phyloP scores from a whole-genome alignment of 176 grass and related monocot species.

The Dactylis glomerata region DNA sequence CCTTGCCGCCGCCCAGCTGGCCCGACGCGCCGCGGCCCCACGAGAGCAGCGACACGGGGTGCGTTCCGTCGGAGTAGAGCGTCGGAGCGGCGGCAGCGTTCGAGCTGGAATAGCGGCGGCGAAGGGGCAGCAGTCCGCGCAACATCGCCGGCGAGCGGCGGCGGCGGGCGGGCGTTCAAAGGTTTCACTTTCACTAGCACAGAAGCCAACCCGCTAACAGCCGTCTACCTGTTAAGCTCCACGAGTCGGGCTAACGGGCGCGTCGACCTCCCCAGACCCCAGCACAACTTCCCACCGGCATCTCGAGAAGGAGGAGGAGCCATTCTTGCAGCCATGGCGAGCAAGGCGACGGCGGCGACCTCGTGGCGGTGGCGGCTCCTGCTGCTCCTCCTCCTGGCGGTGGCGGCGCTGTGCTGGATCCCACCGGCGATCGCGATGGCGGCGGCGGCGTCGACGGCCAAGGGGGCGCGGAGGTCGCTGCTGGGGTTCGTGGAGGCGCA shows the following conservation, averaged over 20 bases:
- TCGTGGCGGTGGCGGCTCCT: slow-evolving; percentile 52
- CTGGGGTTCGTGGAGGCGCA: slow-evolving; percentile 69
- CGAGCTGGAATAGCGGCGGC: slow-evolving; percentile 38
- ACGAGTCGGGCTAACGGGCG: slow-evolving; percentile 25
- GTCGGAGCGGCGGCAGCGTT: background rate
- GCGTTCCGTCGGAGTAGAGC: slow-evolving; percentile 25
- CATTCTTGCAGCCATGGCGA: slow-evolving; percentile 32
- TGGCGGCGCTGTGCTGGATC: slow-evolving; percentile 50
- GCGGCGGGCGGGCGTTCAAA: slow-evolving; percentile 8
- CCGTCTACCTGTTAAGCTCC: background rate
- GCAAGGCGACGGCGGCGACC: slow-evolving; percentile 38
- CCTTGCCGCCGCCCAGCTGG: slow-evolving; percentile 81
- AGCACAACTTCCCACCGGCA: slow-evolving; percentile 12
- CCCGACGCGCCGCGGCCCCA: slow-evolving; percentile 90
- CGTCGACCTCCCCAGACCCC: no score
- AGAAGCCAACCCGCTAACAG: background rate
- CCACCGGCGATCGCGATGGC: slow-evolving; percentile 52
- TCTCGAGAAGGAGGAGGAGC: background rate
- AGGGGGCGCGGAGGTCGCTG: slow-evolving; percentile 48
- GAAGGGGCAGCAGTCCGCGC: slow-evolving; percentile 28
- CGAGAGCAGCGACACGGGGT: slow-evolving; percentile 58
- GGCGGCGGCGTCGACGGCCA: slow-evolving; percentile 29
- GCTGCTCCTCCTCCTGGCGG: slow-evolving; percentile 21
- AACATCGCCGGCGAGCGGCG: slow-evolving; percentile 48
- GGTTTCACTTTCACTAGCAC: no score